Base-by-base conservation (phyloP, 371 early-diverging fungal genomes). In the Coemansia sp. region DNA sequence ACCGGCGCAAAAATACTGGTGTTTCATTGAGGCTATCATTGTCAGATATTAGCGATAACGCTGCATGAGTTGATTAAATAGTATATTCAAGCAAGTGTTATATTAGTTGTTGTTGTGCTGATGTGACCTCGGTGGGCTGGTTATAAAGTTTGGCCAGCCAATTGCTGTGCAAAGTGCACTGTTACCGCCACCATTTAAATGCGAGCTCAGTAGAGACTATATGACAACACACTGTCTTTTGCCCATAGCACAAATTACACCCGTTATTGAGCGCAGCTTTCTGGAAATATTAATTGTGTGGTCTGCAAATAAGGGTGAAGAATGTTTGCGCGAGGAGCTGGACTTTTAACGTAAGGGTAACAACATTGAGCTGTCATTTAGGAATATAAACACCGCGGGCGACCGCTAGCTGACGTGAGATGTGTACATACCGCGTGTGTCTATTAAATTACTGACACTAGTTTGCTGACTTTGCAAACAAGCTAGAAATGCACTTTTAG, bases 61-160 rank as follows among this genome's bases (percentile, higher is more conserved):
- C 31, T 29, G 2, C 24, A 24, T 31, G 31, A 31, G 31, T 31
- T 31, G 31, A 1, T 31, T 31, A 7, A 31, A 31, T 5, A 31
- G 31, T 31, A 31, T 31, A 31, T 31, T 31, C 5, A 31, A 31
- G 31, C 7, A 31, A 7, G 31, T 31, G 5, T 31, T 31, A 2
- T 24, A 24, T 24, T 24, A 2, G 27, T 87, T 96, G 22, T 83
- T 94, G 57, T 82, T 88, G 55, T 88, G 90, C 29, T 94, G 95
- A 22, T 22, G 22, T 22, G 22, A 22, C 22, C 22, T 66, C 77
- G 94, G 89, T 34, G 95, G 95, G 0, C 83, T 94, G 22, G 94
- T 92, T 67, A 92, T 95, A 58, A 95, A 95, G 72, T 89, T 93
- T 64, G 92, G 94, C 0, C 95, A 94, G 78, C 90, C 88, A 5